Base-by-base conservation (phyloP, 2,329 filamentous ascomycete species). In the Alternaria sp. region DNA sequence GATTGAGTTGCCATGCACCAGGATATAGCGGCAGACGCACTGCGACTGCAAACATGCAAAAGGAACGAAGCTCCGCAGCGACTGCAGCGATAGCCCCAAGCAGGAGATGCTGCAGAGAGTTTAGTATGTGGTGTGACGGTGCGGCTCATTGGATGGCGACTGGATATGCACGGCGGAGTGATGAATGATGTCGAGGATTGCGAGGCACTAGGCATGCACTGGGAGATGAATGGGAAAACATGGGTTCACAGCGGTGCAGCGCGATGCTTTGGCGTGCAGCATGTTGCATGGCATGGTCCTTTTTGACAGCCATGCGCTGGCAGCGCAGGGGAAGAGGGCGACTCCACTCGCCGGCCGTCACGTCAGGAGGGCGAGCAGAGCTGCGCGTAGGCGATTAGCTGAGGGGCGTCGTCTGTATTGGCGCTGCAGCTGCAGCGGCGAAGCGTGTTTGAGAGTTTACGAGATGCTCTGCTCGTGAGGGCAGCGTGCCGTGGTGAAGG, bases 141-240 rank as follows among this genome's bases (percentile, higher is more conserved):
- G 59, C 52, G 66, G 62, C 56, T 70, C 62, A 76, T 73, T 75
- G 73, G 73, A 50, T 21, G 49, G 17, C 50, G 44, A 19, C 21
- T 32, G 61, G 57, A 65, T 44, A 26, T 50, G 28, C 49, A 54
- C 36, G 12, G 49, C 32, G 46, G 11, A 15, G 15, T 26, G 46
- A 21, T 50, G 46, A 40, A 65, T 64, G 66, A 68, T 57, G n/a
- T 54, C 23, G 55, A 59, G 45, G 51, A 62, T 62, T 56, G 30
- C 43, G 19, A 21, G 13, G 66, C 57, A 65, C 69, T 75, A 73
- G 64, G 32, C 49, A 67, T 67, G 75, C 73, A 73, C 54, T 62
- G 55, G 59, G 61, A 70, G 67, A 72, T 73, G 71, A 75, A 72
- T 63, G 67, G 71, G 71, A 74, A 74, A 70, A 59, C 67, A 65